These are phyloP conservation scores for Monosporascus sp. DNA, from an alignment of 2,329 filamentous ascomycete genomes.

Conservation along the genomic window DNA sequence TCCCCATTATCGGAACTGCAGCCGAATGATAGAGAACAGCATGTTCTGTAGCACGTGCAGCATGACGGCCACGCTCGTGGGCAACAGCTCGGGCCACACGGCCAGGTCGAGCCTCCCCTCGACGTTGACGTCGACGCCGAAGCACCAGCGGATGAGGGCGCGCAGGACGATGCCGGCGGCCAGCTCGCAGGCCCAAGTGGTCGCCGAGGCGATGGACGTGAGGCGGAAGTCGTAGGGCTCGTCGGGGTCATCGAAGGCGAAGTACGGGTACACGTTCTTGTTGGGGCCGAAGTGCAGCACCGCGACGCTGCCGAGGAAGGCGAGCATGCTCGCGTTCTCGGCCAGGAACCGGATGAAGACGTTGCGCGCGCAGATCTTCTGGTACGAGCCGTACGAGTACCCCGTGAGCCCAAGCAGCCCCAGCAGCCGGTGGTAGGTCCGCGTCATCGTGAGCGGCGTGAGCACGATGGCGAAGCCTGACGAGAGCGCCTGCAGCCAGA, in stretches of 20 bases:
- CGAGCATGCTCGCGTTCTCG: conserved; percentile 63
- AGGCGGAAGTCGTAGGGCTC: conserved; percentile 56
- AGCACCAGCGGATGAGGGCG: conserved; percentile 51
- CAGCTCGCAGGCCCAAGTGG: conserved; percentile 65
- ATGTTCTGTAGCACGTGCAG: conserved; percentile 67
- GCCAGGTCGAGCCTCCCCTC: conserved; percentile 61
- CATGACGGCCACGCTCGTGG: conserved; percentile 60
- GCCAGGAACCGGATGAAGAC: conserved; percentile 63
- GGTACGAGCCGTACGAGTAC: conserved; percentile 57
- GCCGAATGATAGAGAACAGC: conserved; percentile 62
- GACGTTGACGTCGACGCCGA: conserved; percentile 55
- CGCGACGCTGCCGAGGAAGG: conserved; percentile 59
- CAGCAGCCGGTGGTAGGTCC: conserved; percentile 50
- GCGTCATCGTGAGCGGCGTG: conserved; percentile 59
- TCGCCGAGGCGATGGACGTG: conserved; percentile 56
- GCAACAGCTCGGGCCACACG: conserved; percentile 62
- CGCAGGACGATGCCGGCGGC: conserved; percentile 55
- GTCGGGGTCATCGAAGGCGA: conserved; percentile 52
- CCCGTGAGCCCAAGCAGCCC: conserved; percentile 48
- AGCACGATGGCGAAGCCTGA: conserved; percentile 58
- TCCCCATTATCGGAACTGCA: conserved; percentile 44
- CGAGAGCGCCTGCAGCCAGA: conserved; percentile 59
- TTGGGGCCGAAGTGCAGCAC: conserved; percentile 63
- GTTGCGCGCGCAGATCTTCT: conserved; percentile 60
- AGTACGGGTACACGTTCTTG: conserved; percentile 64